phyloP scores from a whole-genome alignment of 2,329 filamentous ascomycete genomes.

The Exophiala spinifera region DNA sequence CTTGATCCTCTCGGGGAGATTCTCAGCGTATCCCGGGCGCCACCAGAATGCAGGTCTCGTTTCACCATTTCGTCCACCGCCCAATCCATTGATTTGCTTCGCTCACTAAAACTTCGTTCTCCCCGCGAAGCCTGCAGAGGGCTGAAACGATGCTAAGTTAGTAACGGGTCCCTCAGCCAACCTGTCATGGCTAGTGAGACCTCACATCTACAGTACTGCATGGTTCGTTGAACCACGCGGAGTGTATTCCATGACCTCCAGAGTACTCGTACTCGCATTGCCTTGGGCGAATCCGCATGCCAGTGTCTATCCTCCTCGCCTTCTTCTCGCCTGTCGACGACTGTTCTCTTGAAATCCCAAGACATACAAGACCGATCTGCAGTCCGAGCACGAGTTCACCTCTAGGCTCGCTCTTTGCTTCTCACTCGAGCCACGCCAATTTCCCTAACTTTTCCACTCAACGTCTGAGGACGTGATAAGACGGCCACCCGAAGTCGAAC shows the following conservation, averaged over 20 bases:
- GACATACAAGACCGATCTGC: neutral
- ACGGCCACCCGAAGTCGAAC: too few species aligned
- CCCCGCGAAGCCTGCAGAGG: neutral
- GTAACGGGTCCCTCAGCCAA: neutral
- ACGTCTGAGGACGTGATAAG: too few species aligned
- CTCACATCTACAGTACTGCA: neutral
- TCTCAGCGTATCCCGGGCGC: constrained; percentile 13
- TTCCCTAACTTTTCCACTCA: too few species aligned
- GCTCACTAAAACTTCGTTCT: neutral
- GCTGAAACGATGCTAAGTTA: constrained; percentile 5
- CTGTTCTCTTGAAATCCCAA: neutral
- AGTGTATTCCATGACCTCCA: neutral
- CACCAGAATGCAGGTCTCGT: constrained; percentile 13
- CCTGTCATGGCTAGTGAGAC: neutral
- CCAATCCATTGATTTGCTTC: constrained; percentile 11
- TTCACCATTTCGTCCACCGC: constrained; percentile 12
- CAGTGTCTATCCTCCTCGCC: neutral
- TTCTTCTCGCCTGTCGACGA: neutral
- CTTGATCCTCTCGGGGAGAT: constrained; percentile 4
- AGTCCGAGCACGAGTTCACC: neutral
- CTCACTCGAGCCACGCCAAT: neutral
- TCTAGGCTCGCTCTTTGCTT: neutral
- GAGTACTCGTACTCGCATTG: too few species aligned
- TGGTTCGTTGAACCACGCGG: neutral
- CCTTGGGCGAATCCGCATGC: neutral